Evolutionary conservation across 371 early-diverging fungal species (phyloP).

Genomic region (Circinella minor): DNA sequence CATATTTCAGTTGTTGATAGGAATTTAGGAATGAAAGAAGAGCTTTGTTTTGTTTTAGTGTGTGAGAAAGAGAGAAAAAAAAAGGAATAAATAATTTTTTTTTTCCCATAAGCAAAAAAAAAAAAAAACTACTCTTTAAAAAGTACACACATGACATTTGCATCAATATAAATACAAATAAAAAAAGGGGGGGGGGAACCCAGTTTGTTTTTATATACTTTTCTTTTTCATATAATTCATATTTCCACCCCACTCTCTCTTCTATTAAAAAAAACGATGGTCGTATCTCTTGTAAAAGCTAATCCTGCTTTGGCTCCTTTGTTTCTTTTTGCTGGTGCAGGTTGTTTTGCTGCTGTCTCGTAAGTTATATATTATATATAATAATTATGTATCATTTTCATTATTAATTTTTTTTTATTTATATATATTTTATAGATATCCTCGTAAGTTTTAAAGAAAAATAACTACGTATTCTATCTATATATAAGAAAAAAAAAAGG

Average conservation of each 20-base stretch:
- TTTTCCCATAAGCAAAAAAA: background rate
- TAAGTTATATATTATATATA: constrained; percentile 22
- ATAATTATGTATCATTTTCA: background rate
- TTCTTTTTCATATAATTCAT: constrained; percentile 8
- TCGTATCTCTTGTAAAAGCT: constrained; percentile 32
- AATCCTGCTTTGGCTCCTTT: constrained; percentile 51
- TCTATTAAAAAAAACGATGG: constrained; percentile 13
- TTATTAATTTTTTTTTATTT: background rate
- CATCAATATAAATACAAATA: background rate
- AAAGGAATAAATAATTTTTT: background rate
- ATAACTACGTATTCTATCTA: background rate
- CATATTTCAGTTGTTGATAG: background rate
- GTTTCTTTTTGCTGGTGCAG: constrained; percentile 48
- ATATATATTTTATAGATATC: constrained; percentile 18
- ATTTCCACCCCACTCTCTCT: constrained; percentile 4
- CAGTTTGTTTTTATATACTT: background rate
- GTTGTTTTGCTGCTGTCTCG: constrained; percentile 50
- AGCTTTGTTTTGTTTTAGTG: background rate
- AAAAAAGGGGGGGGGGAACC: background rate
- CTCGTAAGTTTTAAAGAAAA: constrained; percentile 20
- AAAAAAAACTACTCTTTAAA: background rate
- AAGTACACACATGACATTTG: background rate
- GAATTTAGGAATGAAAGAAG: background rate
- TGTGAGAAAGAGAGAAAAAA: background rate
- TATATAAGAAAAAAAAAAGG: too few relatives aligned